Base-by-base conservation (phyloP, 2,329 filamentous ascomycete genomes). In the Blumeriella jaapii region DNA sequence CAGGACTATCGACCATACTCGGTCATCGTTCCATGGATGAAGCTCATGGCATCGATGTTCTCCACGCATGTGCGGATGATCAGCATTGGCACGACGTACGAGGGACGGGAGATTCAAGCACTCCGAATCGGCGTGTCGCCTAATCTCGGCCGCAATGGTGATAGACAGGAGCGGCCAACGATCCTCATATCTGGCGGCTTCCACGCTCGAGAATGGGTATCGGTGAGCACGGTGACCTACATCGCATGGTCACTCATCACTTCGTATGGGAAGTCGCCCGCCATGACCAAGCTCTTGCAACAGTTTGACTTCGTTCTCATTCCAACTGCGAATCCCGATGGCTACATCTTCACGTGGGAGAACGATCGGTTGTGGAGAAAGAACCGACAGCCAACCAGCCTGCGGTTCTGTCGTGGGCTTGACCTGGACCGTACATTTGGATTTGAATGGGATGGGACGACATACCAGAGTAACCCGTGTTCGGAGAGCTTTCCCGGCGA, bases 131-230 rank as follows among this genome's bases (percentile, higher is more conserved):
- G 87, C 12, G 69, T 71, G 2, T 62, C 67, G 37, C 61, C 67
- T 51, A 64, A 65, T 54, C 49, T 63, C 29, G 52, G 63, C 35
- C 52, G 68, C 17, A 58, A 67, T 5, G 50, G 61, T 2, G 53
- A n/a, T n/a, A n/a, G 58, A 3, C 51, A 54, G 9, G 67, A 64
- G 4, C 74, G 82, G 31, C 84, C 84, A 56, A 89, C 83, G 0
- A 74, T 94, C 38, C 64, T 94, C 32, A 65, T 98, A 13, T 78
- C 78, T 3, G 91, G 85, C 35, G 89, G 89, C 31, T 68, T 82
- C n/a, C 91, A 96, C 58, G 89, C 87, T 3, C 74, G 91, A 23
- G 91, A 98, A 64, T 98, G 91, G 91, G 93, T 98, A 46, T 84
- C 85, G 29, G 86, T 81, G 1, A 91, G 80, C 51, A 93, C 86